Percentiles rank a stretch among this genome's conserved stretches.
These are phyloP conservation scores for Diaporthe vexans DNA, from an alignment of 2,329 filamentous ascomycete species.

Conservation along the genomic window DNA sequence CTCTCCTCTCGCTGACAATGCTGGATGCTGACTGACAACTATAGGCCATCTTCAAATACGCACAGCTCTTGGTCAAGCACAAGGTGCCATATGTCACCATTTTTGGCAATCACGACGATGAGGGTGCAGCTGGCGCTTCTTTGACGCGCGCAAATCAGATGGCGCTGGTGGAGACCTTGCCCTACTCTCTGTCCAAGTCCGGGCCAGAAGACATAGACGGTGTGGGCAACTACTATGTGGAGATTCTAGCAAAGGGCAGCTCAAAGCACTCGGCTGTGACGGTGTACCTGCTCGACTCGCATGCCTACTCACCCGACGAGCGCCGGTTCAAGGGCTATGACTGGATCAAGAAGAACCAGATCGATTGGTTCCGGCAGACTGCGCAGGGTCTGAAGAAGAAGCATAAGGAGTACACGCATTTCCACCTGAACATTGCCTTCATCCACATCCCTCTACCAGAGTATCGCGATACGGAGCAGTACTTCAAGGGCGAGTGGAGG, in stretches of 20 bases:
- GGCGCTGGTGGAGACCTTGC: slow-evolving; percentile 86
- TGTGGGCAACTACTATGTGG: slow-evolving; percentile 94
- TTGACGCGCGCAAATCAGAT: slow-evolving; percentile 85
- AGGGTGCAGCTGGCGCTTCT: slow-evolving; percentile 64
- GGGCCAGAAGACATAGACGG: slow-evolving; percentile 89
- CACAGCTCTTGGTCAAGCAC: slow-evolving; percentile 84
- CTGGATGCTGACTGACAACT: background rate
- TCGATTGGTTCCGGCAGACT: slow-evolving; percentile 92
- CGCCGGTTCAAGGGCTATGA: slow-evolving; percentile 92
- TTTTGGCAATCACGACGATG: slow-evolving; percentile 98
- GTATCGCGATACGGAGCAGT: slow-evolving; percentile 75
- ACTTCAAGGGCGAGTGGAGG: slow-evolving; percentile 78
- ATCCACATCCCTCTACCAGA: slow-evolving; percentile 97
- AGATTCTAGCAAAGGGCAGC: slow-evolving; percentile 84
- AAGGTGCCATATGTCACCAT: slow-evolving; percentile 93
- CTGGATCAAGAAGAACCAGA: slow-evolving; percentile 95
- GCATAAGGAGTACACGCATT: slow-evolving; percentile 88
- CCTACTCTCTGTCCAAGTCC: slow-evolving; percentile 88
- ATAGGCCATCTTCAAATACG: slow-evolving; percentile 92
- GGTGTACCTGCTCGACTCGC: slow-evolving; percentile 94
- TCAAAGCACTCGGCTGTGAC: slow-evolving; percentile 92
- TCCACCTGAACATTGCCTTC: slow-evolving; percentile 96
- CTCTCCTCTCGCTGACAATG: background rate
- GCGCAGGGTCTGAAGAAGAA: slow-evolving; percentile 80
- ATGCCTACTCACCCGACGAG: slow-evolving; percentile 92